Base-by-base conservation (phyloP, 371 early-diverging fungal genomes). In the Mortierella sp. region DNA sequence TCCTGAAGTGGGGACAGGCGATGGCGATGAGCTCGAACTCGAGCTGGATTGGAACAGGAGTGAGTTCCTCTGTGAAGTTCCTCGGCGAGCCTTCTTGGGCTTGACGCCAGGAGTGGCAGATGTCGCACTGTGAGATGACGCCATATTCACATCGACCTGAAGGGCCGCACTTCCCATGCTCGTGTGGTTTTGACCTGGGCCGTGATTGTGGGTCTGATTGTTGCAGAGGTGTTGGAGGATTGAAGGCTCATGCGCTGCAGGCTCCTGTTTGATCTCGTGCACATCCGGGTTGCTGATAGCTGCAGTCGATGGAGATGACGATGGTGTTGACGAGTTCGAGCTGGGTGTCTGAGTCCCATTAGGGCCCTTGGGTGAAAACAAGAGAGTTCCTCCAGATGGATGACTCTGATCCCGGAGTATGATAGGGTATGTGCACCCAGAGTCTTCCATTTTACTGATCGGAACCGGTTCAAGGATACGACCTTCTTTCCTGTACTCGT, bases 331-430 rank as follows among this genome's bases (percentile, higher is more conserved):
- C 3, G 54, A 28, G 3, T 55, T 45, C 13, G 86, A 85, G 8
- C 75, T 28, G 1, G 86, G 80, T 48, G 86, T 80, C 21, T 82
- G 79, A 26, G 78, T 34, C 31, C 47, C 63, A 19, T 19, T 42
- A 14, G 70, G 63, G 5, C 45, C 47, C 54, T 80, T 82, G 16
- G 87, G 87, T 5, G 87, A 74, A 28, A 82, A 80, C 70, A 86
- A 55, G 4, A 86, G 80, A 13, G 83, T 76, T 6, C 87, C 87
- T 10, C 87, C 87, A 4, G 82, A 82, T 4, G 80, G 87, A 70
- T 86, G 87, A 24, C 63, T 24, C 21, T 76, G 78, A 52, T 86
- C 82, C 16, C 82, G 71, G 8, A 86, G 65, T 10, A 86, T 57
- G 63, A 86, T 86, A 10, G 87, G 87, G 57, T 58, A 70, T 44